A percentile compares a stretch with the other conserved stretches of the same genome.
Conservation (phyloP, 2,329 filamentous ascomycete species). For the Ascochyta clinopodiicola region DNA sequence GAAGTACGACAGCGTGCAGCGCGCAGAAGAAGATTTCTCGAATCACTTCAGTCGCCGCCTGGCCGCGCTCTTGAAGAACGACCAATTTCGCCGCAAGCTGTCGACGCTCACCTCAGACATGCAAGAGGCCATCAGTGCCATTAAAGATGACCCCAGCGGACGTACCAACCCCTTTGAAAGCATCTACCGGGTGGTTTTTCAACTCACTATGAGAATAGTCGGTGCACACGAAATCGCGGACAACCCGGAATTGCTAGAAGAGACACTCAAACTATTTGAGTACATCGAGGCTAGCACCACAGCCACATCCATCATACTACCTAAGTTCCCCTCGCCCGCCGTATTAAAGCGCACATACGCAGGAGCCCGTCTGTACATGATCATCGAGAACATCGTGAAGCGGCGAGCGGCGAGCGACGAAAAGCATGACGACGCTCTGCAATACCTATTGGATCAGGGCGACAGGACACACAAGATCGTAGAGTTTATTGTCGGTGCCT, state of each 20-base stretch:
- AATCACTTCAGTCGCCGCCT: conserved; percentile 35
- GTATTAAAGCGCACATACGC: conserved; percentile 54
- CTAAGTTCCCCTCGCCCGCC: conserved; percentile 57
- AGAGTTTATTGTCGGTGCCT: conserved; percentile 58
- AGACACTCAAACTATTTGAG: conserved; percentile 56
- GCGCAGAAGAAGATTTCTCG: conserved; percentile 19
- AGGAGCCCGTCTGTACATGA: conserved; percentile 57
- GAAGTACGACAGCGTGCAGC: conserved; percentile 16
- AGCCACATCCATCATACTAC: conserved; percentile 59
- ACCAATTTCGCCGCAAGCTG: conserved; percentile 44
- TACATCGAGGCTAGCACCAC: conserved; percentile 55
- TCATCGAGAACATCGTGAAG: conserved; percentile 58
- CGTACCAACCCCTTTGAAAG: conserved; percentile 62
- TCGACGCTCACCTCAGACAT: conserved; percentile 51
- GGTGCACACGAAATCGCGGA: conserved; percentile 62
- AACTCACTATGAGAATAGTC: conserved; percentile 64
- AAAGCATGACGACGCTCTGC: conserved; percentile 59
- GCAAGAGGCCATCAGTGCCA: conserved; percentile 48
- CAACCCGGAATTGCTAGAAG: conserved; percentile 50
- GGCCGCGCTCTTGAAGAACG: conserved; percentile 32
- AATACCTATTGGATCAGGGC: conserved; percentile 61
- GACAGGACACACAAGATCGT: conserved; percentile 55
- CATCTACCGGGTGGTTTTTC: conserved; percentile 61
- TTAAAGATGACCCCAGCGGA: conserved; percentile 44
- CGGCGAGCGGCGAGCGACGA: conserved; percentile 52